Base-by-base conservation (phyloP, 2,329 filamentous ascomycete genomes). In the Cryphonectria japonica region DNA sequence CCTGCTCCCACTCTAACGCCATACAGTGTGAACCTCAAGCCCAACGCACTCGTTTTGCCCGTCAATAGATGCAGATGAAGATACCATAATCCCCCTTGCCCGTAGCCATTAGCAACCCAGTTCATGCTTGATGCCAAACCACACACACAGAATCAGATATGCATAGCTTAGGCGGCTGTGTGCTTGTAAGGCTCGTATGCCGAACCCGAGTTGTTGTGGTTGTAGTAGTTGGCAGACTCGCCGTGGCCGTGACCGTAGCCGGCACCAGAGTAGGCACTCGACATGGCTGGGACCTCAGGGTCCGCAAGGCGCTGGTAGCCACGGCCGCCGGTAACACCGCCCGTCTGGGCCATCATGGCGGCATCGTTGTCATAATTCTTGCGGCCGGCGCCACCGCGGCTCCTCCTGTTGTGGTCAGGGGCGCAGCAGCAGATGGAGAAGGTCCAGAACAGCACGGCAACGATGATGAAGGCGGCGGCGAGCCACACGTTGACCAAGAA, bases 351-450 rank as follows among this genome's bases (percentile, higher is more conserved):
- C n/a, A 83, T 80, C 13, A 85, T 76, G 63, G 85, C 80, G 83
- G 60, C 37, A 61, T 89, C 88, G 83, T 89, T 87, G 79, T 39
- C 59, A 39, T 70, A 68, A 43, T 85, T 83, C 64, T 75, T 76
- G 69, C 75, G 54, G 54, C 75, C 68, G 76, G 73, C 63, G 14
- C 77, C 65, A 69, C 75, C 73, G 61, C 74, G 70, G 69, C 75
- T 72, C 59, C 74, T 78, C 73, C 73, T 68, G 73, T 79, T 80
- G 76, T 79, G 80, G 75, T 93, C 93, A 76, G 84, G 82, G 70
- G 88, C 90, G 86, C 95, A 97, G 89, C 95, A 98, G 91, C 95
- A 98, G 77, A 92, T 88, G 81, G 91, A 93, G 80, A 97, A 89
- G 78, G 95, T 84, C 95, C 96, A 98, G 91, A 98, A 98, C 79